These are phyloP conservation scores for Chaetoceros tenuissimus DNA, from an alignment of 108 stramenopile species.

Conservation along the genomic window DNA sequence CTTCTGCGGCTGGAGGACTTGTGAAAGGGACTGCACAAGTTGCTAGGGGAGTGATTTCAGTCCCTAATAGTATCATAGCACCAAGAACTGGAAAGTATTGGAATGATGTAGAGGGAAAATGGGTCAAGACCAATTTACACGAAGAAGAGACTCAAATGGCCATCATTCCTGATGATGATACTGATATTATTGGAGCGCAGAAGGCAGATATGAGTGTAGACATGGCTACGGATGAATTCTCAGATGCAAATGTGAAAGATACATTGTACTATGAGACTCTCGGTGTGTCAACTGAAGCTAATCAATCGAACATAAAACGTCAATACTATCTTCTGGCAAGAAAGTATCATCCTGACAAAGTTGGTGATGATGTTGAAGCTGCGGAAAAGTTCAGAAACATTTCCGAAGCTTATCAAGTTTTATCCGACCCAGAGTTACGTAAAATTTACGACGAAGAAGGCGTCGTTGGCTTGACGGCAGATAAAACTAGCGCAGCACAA, in stretches of 20 bases:
- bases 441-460: constrained; percentile 54
- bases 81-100: constrained; percentile 68
- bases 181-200: constrained; percentile 37
- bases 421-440: constrained; percentile 59
- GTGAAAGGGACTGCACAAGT: constrained; percentile 40
- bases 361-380: constrained; percentile 47
- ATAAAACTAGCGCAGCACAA: constrained; percentile 38
- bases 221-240: constrained; percentile 1
- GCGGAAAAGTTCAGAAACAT: constrained; percentile 72
- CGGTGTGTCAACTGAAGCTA: constrained; percentile 58
- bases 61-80: constrained; percentile 45
- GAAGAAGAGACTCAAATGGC: constrained; percentile 27
- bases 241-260: constrained; percentile 45
- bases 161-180: constrained; percentile 50
- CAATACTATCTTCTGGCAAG: constrained; percentile 85
- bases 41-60: constrained; percentile 48
- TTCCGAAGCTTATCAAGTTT: constrained; percentile 77
- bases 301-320: constrained; percentile 74
- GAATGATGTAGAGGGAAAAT: constrained; percentile 59
- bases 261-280: constrained; percentile 67
- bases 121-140: constrained; percentile 45
- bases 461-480: constrained; percentile 35
- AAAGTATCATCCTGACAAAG: constrained; percentile 87
- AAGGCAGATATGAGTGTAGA: constrained; percentile 35
- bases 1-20: constrained; percentile 29